Conservation (phyloP, 1,284 basidiomycete genomes). For the Athelia psychrophila region DNA sequence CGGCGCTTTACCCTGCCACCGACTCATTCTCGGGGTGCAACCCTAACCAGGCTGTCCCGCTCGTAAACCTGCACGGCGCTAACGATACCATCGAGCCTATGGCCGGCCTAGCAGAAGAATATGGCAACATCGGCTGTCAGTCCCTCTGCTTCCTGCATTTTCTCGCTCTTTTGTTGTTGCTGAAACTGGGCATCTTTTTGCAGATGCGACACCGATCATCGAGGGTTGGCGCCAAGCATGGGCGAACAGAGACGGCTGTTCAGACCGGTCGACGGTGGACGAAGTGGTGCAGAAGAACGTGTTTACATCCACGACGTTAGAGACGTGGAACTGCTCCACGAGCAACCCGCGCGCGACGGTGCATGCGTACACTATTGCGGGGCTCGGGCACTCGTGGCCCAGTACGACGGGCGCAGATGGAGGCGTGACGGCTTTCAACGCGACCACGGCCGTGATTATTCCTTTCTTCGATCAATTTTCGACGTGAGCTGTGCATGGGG, state of each 20-base stretch:
- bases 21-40: background rate
- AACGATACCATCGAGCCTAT: background rate
- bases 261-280: too few species aligned
- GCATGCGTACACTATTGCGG: constrained; percentile 11
- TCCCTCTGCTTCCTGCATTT: background rate
- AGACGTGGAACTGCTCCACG: constrained; percentile 8
- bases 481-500: too few species aligned
- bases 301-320: too few species aligned
- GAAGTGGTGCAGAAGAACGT: too few species aligned
- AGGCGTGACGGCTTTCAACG: constrained; percentile 13
- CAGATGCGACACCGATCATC: constrained; percentile 1
- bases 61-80: constrained; percentile 1
- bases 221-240: background rate
- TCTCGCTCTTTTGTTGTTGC: background rate
- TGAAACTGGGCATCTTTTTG: background rate
- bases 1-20: constrained; percentile 7
- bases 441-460: constrained; percentile 15
- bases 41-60: background rate
- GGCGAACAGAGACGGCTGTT: background rate
- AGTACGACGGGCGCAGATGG: constrained; percentile 6
- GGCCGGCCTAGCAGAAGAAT: background rate
- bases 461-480: constrained; percentile 13
- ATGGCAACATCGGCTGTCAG: background rate
- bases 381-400: constrained; percentile 17
- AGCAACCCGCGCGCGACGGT: constrained; percentile 8